Evolutionary conservation across 495 filamentous ascomycete species (phyloP).

Genomic region (Xylaria cubensis): DNA sequence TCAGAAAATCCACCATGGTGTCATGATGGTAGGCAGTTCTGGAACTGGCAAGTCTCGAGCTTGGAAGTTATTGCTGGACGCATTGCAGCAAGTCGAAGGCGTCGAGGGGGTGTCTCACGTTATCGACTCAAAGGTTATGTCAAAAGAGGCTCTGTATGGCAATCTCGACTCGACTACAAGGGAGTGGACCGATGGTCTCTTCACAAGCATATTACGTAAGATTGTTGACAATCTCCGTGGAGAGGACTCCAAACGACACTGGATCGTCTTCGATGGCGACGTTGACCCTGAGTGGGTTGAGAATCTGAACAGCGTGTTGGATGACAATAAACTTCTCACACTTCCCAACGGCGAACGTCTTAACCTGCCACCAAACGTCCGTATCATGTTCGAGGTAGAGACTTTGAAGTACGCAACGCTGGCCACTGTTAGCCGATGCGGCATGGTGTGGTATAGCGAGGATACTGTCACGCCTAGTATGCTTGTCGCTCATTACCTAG

Average conservation of each 20-base stretch:
- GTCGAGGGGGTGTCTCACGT: constrained; percentile 95
- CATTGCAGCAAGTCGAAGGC: constrained; percentile 86
- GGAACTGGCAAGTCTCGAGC: constrained; percentile 93
- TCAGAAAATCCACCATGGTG: constrained; percentile 95
- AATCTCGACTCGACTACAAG: constrained; percentile 94
- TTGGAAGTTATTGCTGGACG: constrained; percentile 94
- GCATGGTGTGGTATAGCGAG: constrained; percentile 99
- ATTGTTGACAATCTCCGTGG: constrained; percentile 99
- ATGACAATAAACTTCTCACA: constrained; percentile 97
- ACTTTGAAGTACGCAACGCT: constrained; percentile 97
- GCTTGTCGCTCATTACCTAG: constrained; percentile 91
- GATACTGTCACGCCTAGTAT: constrained; percentile 92
- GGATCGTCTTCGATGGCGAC: constrained; percentile 99
- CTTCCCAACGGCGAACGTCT: constrained; percentile 97
- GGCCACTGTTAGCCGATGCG: constrained; percentile 96
- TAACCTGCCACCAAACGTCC: constrained; percentile 89
- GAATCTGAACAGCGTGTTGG: constrained; percentile 97
- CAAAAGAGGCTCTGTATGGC: constrained; percentile 95
- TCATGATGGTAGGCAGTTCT: constrained; percentile 99
- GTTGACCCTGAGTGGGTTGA: constrained; percentile 99
- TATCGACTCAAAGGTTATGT: constrained; percentile 99
- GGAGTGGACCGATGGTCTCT: constrained; percentile 98
- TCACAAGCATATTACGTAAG: constrained; percentile 96
- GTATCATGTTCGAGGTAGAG: constrained; percentile 99
- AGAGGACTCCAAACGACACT: constrained; percentile 94